Percentiles rank a stretch among this genome's conserved stretches.
phyloP scores from a whole-genome alignment of 2,329 filamentous ascomycete genomes.

The Aspergillus persii region DNA sequence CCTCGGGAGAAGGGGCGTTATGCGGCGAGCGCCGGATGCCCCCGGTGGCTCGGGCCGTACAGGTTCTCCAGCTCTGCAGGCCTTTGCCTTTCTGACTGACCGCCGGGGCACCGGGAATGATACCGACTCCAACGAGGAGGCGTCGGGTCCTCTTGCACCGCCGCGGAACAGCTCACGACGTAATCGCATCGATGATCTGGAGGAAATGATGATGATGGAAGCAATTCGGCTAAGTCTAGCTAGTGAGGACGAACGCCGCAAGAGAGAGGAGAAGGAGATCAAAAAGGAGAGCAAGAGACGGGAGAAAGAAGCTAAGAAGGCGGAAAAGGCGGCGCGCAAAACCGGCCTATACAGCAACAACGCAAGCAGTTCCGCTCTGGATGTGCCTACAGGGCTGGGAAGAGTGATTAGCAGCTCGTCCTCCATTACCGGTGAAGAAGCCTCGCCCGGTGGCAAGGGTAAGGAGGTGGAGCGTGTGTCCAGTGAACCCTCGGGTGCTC shows the following conservation, averaged over 20 bases:
- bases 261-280: constrained; percentile 76
- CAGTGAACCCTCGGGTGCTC: constrained; percentile 11
- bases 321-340: constrained; percentile 66
- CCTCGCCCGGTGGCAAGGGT: constrained; percentile 55
- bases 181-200: constrained; percentile 76
- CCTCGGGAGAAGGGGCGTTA: constrained; percentile 55
- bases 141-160: constrained; percentile 34
- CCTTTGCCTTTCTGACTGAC: constrained; percentile 48
- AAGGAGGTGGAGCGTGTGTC: constrained; percentile 63
- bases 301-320: constrained; percentile 81
- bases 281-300: constrained; percentile 80
- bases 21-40: constrained; percentile 36
- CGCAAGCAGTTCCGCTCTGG: constrained; percentile 64
- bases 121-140: constrained; percentile 37
- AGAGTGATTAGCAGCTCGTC: constrained; percentile 38
- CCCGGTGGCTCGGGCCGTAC: constrained; percentile 35
- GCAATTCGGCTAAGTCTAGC: constrained; percentile 89
- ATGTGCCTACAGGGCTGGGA: constrained; percentile 35
- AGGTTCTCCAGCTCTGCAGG: constrained; percentile 43
- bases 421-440: constrained; percentile 38
- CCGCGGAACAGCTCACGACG: constrained; percentile 55
- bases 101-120: constrained; percentile 36
- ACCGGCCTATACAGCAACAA: constrained; percentile 52
- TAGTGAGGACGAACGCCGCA: constrained; percentile 87
- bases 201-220: constrained; percentile 99